phyloP scores from a whole-genome alignment of 148 eudicot species.

The Diospyros kaki region DNA sequence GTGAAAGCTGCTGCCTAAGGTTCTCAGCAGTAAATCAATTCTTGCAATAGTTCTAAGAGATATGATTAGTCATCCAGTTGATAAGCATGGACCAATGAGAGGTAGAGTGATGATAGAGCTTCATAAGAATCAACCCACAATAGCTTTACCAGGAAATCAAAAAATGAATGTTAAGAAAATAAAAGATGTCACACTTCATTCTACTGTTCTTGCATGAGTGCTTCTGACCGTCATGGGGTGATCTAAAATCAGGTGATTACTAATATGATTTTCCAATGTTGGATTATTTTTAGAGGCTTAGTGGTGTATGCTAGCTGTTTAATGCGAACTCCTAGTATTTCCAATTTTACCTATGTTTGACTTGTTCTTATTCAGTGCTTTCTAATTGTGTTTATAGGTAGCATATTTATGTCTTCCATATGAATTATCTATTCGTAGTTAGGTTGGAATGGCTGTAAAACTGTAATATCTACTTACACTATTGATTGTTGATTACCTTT shows the following conservation, averaged over 20 bases:
- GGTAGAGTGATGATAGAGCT: too few species aligned
- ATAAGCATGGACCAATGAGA: too few species aligned
- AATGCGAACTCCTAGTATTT: too few species aligned
- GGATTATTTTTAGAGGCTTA: not conserved
- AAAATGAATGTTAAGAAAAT: too few species aligned
- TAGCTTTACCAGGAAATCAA: too few species aligned
- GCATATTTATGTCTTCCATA: not conserved
- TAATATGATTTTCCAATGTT: not conserved
- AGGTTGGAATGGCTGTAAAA: not conserved
- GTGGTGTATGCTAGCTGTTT: not conserved
- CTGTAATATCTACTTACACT: not conserved
- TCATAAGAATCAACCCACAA: too few species aligned
- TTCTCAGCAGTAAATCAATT: not conserved
- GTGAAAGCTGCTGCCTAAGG: not conserved
- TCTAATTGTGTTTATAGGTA: not conserved
- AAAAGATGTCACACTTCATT: not conserved
- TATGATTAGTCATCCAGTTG: too few species aligned
- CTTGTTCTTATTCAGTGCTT: not conserved
- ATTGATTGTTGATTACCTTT: constrained; percentile 11
- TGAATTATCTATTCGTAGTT: not conserved
- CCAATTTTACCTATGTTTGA: too few species aligned
- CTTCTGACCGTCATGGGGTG: not conserved
- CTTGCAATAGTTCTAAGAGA: not conserved
- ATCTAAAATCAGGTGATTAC: not conserved
- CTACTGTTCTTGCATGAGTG: not conserved